Evolutionary conservation across 2,329 filamentous ascomycete genomes (phyloP), one percentile per base, ranked within the genome.

Genomic region (Acrocalymma vagum): DNA sequence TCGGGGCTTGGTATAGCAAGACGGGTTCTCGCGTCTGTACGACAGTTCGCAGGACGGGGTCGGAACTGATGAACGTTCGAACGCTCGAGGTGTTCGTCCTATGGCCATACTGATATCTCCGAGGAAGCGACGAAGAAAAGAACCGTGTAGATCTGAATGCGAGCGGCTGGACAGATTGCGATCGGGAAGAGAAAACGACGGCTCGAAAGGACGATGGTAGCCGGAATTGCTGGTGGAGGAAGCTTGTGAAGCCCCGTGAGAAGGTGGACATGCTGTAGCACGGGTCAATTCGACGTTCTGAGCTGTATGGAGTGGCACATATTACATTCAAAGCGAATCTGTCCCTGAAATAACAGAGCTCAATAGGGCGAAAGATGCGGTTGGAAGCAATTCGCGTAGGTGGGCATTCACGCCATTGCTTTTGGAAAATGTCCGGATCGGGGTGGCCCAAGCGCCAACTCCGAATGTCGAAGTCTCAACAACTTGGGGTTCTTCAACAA

Each of bases 11-110:
- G 52, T 69, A 70, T n/a, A 70, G 42, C 1, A 67, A 45, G 10
- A 67, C 56, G 4, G 66, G 63, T 33, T 60, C 51, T n/a, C 55
- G 47, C 20, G 60, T 62, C 34, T 61, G 48, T 5, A 53, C 41
- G 6, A 69, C 60, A 28, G 58, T 53, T 20, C 64, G 65, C 14
- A 70, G 48, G n/a, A 68, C 61, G 3, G 65, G 63, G 38, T 70
- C 65, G 33, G 45, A 49, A 38, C 38, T 54, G n/a, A 57, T 29
- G 37, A 59, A 58, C 6, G 35, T 33, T 17, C 23, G n/a, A 10
- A 42, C 22, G 33, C 41, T 51, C 28, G 5, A 38, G 25, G 42
- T 30, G 9, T 36, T 34, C 9, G 32, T 29, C 26, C 48, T 50
- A 28, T 42, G 46, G 10, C 38, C 36, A 36, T 55, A 51, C 20